These are phyloP conservation scores for Micractinium conductrix DNA, from an alignment of 139 green algal genomes.

Conservation along the genomic window DNA sequence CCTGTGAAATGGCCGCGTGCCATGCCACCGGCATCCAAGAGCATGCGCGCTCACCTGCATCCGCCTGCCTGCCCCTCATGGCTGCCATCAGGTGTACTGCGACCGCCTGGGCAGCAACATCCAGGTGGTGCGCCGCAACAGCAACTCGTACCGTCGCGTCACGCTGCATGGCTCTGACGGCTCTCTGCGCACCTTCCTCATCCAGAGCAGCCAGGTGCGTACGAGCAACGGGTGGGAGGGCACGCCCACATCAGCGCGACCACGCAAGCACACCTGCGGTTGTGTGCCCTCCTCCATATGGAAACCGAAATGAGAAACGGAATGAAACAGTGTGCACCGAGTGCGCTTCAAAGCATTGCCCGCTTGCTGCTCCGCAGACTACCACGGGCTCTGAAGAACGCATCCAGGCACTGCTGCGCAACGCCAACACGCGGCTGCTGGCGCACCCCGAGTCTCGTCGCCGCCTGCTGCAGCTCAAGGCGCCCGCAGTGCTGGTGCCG, in stretches of 20 bases:
- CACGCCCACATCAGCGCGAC: not conserved
- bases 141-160: constrained; percentile 79
- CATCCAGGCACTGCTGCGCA: constrained; percentile 73
- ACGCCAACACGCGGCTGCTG: constrained; percentile 86
- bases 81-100: constrained; percentile 68
- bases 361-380: not conserved
- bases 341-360: too few species aligned
- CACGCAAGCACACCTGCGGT: too few species aligned
- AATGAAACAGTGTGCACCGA: too few species aligned
- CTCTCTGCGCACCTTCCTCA: constrained; percentile 76
- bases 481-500: constrained; percentile 72
- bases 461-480: constrained; percentile 70
- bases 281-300: too few species aligned
- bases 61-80: not conserved
- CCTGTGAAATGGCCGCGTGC: too few species aligned
- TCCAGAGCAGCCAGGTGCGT: constrained; percentile 64
- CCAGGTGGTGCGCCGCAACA: constrained; percentile 80
- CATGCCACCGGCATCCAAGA: too few species aligned
- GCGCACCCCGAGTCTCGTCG: constrained; percentile 73
- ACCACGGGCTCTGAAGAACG: constrained; percentile 69
- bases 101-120: constrained; percentile 86
- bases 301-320: too few species aligned
- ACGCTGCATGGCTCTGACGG: constrained; percentile 90
- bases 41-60: too few species aligned
- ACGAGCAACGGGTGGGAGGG: not conserved